These are phyloP conservation scores for Trichophyton simii DNA, from an alignment of 2,329 filamentous ascomycete species.

Conservation along the genomic window DNA sequence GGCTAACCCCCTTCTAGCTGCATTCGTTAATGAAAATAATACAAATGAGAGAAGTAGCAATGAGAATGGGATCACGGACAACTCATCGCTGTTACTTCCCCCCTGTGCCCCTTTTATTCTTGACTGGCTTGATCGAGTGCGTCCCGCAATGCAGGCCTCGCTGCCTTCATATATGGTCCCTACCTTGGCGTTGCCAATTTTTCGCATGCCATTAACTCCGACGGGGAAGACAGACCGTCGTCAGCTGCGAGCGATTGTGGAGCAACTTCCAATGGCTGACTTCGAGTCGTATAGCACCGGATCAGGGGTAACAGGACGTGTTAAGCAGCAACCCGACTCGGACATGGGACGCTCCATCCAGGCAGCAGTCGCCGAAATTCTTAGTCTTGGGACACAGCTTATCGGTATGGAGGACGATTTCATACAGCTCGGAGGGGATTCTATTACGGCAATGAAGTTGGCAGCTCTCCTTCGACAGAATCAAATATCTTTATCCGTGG, in stretches of 20 bases:
- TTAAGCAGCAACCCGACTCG: too few species aligned
- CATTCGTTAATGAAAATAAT: too few species aligned
- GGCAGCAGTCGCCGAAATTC: background rate
- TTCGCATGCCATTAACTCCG: background rate
- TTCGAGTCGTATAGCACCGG: background rate
- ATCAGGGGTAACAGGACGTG: too few species aligned
- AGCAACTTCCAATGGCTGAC: constrained; percentile 9
- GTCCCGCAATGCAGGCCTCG: background rate
- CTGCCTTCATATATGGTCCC: constrained; percentile 8
- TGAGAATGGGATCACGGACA: background rate
- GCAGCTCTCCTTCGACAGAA: background rate
- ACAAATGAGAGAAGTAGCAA: too few species aligned
- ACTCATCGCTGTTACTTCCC: background rate
- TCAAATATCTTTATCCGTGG: too few species aligned
- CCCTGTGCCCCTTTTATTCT: background rate
- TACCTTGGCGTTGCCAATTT: background rate
- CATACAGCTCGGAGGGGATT: background rate
- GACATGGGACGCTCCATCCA: background rate
- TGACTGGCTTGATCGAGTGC: background rate
- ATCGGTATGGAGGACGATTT: background rate
- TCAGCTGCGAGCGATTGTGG: constrained; percentile 13
- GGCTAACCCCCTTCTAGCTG: too few species aligned
- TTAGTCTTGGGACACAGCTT: background rate
- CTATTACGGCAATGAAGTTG: background rate
- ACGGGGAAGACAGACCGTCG: constrained; percentile 7